Base-by-base conservation (phyloP, 1,139 yeast species). In the Hyphopichia wangnamkhiaoensis region DNA sequence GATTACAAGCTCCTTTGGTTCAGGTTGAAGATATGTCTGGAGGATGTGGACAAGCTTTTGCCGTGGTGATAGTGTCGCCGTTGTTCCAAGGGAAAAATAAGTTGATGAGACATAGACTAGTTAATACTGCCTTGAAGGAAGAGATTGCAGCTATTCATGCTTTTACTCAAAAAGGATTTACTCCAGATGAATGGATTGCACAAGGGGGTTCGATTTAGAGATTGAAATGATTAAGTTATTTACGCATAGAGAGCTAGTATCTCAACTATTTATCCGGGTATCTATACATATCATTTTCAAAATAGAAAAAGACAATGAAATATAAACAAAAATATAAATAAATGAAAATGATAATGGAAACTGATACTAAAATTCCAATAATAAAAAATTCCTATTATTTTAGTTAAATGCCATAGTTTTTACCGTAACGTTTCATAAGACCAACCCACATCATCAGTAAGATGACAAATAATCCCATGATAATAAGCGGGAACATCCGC, bases 111-210 rank as follows among this genome's bases (percentile, higher is more conserved):
- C 96, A 90, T 53, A 73, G 98, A 46, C 57, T 90, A 51, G 96
- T 94, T 35, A 93, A 94, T 61, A 71, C 63, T 30, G 82, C 88
- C 1, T 71, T 93, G 45, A 83, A 82, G 54, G 89, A 84, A 14
- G 96, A 91, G 58, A 88, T 93, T 33, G 84, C 88, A 1, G 66
- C 74, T 5, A 90, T 93, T 33, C 98, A 93, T 64, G 98, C 98
- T 0, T 94, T 93, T 59, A 89, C 97, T 1, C 97, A 93, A 55
- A 90, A 88, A 64, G 84, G 89, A 16, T 82, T 78, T 52, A 84
- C 94, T 0, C 76, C 78, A 2, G 82, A 76, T 21, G 95, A 86
- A 58, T 86, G 91, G 90, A 67, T 67, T 30, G 63, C 58, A 3
- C 76, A 71, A 45, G 72, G 71, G 13, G 73, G 73, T 2, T 35